A percentile compares a stretch with the other conserved stretches of the same genome.
Evolutionary conservation across 1,284 basidiomycete species (phyloP).

Genomic region (Trametes hirsuta): DNA sequence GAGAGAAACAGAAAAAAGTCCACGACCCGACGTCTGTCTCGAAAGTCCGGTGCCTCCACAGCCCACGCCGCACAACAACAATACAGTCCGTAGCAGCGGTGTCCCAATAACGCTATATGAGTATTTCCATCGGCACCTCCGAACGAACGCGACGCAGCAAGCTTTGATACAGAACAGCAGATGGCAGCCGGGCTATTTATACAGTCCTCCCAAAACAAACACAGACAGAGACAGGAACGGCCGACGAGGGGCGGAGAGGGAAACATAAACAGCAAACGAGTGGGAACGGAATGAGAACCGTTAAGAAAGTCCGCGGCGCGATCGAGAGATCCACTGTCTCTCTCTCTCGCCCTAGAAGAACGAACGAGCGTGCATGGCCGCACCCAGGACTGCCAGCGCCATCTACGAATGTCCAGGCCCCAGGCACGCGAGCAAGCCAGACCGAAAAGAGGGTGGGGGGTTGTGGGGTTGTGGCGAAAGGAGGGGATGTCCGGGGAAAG

Average conservation of each 20-base stretch:
- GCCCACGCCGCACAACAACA: too few species aligned
- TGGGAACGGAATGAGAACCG: neutral
- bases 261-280: neutral
- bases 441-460: neutral
- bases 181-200: slow-evolving; percentile 17
- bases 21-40: too few species aligned
- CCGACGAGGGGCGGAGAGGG: neutral
- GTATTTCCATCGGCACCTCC: neutral
- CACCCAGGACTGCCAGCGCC: slow-evolving; percentile 1
- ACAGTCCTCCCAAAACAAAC: slow-evolving; percentile 19
- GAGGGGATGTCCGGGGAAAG: neutral
- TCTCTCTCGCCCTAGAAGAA: too few species aligned
- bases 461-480: neutral
- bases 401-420: slow-evolving; percentile 6
- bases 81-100: too few species aligned
- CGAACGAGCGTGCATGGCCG: too few species aligned
- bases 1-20: too few species aligned
- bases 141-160: slow-evolving; percentile 1
- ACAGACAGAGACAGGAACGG: slow-evolving; percentile 2
- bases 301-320: slow-evolving; percentile 5
- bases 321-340: neutral
- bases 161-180: slow-evolving; percentile 16
- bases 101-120: too few species aligned
- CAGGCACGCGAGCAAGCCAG: neutral
- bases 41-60: too few species aligned